These are phyloP conservation scores for Fraxinus velutina DNA, from an alignment of 305 asterid species.

Conservation along the genomic window DNA sequence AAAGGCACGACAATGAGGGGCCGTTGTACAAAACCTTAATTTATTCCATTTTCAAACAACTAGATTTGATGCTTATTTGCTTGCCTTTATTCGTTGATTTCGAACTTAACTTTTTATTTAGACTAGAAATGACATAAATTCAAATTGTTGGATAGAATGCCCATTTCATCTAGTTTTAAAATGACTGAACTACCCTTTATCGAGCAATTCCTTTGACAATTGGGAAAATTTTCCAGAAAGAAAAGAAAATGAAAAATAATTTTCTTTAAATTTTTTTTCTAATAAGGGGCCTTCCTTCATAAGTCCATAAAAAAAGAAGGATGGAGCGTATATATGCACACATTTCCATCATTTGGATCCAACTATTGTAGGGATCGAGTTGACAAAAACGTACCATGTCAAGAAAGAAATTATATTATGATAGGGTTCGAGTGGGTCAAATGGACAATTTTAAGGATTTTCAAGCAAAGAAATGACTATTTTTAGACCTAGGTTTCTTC, in stretches of 20 bases:
- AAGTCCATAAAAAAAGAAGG: background rate
- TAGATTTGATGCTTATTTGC: background rate
- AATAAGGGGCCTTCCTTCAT: background rate
- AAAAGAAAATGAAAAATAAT: background rate
- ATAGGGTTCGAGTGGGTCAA: background rate
- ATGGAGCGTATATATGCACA: background rate
- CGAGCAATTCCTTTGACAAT: background rate
- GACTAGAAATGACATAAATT: background rate
- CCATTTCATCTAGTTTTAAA: conserved; percentile 9
- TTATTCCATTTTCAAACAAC: conserved; percentile 15
- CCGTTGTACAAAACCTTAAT: conserved; percentile 23
- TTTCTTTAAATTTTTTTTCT: background rate
- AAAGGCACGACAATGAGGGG: background rate
- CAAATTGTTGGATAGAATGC: background rate
- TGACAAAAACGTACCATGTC: background rate
- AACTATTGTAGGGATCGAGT: background rate
- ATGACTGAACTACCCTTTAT: background rate
- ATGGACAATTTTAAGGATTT: background rate
- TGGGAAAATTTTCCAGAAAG: background rate
- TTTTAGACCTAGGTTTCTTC: background rate
- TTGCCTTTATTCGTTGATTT: conserved; percentile 8
- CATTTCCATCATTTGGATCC: background rate
- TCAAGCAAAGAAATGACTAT: background rate
- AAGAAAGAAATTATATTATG: background rate
- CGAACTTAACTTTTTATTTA: background rate